A percentile compares a stretch with the other conserved stretches of the same genome.
Conservation (phyloP, 208 protist species). For the Leishmania mexicana region DNA sequence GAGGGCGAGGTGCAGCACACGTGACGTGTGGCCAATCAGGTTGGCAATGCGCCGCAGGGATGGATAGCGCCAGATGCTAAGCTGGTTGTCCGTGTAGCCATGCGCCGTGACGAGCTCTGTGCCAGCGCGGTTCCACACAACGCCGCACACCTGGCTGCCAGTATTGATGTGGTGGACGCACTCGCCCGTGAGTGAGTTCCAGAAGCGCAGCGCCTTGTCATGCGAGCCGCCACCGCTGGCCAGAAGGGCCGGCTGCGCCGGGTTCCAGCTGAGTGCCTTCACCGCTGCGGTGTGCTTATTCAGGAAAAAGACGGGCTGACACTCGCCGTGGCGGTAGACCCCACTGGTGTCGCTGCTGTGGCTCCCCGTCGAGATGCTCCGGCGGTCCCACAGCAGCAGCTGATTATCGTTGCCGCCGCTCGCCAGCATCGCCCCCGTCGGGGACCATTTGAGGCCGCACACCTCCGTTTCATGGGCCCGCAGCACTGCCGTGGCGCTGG, state of each 20-base stretch:
- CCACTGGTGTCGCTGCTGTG: not conserved
- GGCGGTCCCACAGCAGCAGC: slow-evolving; percentile 96
- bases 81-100: slow-evolving; percentile 98
- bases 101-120: slow-evolving; percentile 98
- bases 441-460: slow-evolving; percentile 97
- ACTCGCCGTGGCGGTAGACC: slow-evolving; percentile 1
- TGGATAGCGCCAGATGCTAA: slow-evolving; percentile 99
- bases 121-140: slow-evolving; percentile 95
- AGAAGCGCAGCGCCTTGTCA: slow-evolving; percentile 98
- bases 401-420: slow-evolving; percentile 99
- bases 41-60: slow-evolving; percentile 96
- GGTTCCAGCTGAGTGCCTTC: slow-evolving; percentile 99
- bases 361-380: slow-evolving; percentile 23
- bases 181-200: slow-evolving; percentile 96
- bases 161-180: slow-evolving; percentile 96
- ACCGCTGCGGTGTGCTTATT: slow-evolving; percentile 96
- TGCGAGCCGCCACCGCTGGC: slow-evolving; percentile 98
- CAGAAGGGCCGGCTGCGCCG: slow-evolving; percentile 94
- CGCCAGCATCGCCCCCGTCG: slow-evolving; percentile 93
- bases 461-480: slow-evolving; percentile 95
- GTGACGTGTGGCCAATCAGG: slow-evolving; percentile 97
- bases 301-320: slow-evolving; percentile 84
- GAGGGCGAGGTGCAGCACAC: slow-evolving; percentile 98
- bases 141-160: slow-evolving; percentile 96
- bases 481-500: slow-evolving; percentile 45